Evolutionary conservation across 495 filamentous ascomycete species (phyloP).

Genomic region (Jackrogersella minutella): DNA sequence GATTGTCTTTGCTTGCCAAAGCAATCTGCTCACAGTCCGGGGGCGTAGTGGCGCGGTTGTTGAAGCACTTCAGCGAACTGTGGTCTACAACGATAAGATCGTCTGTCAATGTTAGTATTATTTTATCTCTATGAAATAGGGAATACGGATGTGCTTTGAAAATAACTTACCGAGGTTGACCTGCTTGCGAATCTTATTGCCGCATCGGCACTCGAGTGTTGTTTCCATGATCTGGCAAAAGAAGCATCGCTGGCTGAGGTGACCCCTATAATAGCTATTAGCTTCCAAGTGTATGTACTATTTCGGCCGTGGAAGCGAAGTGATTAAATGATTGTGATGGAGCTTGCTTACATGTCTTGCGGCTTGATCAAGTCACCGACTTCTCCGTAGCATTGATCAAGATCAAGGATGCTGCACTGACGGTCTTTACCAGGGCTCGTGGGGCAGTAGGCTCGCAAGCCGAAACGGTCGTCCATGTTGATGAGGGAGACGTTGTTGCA

Average conservation of each 20-base stretch:
- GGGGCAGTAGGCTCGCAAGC: constrained; percentile 1
- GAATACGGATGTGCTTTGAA: too few species aligned
- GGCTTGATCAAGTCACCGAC: not conserved
- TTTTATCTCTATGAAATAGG: too few species aligned
- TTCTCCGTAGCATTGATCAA: constrained; percentile 4
- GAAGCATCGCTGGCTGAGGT: not conserved
- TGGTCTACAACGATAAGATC: not conserved
- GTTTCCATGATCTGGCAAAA: not conserved
- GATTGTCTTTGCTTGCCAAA: not conserved
- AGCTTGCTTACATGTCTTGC: not conserved
- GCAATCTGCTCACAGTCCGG: not conserved
- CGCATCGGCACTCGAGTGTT: not conserved
- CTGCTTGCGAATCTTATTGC: too few species aligned
- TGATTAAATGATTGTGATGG: not conserved
- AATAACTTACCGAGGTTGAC: too few species aligned
- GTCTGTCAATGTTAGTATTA: not conserved
- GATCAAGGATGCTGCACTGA: constrained; percentile 16
- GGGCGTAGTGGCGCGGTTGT: not conserved
- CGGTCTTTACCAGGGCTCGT: not conserved
- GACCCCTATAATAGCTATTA: not conserved
- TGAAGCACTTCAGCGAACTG: constrained; percentile 8
- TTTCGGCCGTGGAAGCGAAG: not conserved
- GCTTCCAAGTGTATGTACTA: not conserved
- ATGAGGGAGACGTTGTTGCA: constrained; percentile 1
- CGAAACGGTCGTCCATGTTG: not conserved